A percentile compares a stretch with the other conserved stretches of the same genome.
Conservation (phyloP, 2,329 filamentous ascomycete species). For the Beauveria varroae region DNA sequence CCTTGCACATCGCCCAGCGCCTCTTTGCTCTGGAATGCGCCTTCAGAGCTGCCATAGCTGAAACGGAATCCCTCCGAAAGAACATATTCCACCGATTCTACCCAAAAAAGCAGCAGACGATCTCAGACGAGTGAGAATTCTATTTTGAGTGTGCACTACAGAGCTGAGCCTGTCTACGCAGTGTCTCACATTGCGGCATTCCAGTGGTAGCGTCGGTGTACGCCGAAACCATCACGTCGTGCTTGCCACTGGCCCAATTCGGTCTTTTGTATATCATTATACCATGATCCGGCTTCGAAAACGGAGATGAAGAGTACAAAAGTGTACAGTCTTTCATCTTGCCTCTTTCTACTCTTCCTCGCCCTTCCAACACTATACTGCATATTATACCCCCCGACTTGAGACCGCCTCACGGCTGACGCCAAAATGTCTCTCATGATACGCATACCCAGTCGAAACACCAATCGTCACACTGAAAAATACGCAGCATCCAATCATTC, state of each 20-base stretch:
- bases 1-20: not conserved
- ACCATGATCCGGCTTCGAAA: not conserved
- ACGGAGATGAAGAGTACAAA: no score
- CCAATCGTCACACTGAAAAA: not conserved
- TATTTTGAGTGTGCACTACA: not conserved
- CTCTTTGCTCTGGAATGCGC: not conserved
- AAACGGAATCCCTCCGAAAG: not conserved
- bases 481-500: not conserved
- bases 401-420: not conserved
- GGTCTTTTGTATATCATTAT: not conserved
- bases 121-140: not conserved
- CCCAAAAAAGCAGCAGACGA: not conserved
- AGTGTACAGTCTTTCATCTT: no score
- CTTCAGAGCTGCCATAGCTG: not conserved
- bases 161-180: not conserved
- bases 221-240: not conserved
- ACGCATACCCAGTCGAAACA: not conserved
- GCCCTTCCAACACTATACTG: not conserved
- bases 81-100: not conserved
- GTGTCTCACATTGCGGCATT: slow-evolving; percentile 1
- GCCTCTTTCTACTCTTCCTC: not conserved
- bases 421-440: slow-evolving; percentile 9
- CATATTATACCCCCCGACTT: not conserved
- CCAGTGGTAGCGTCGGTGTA: not conserved
- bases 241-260: not conserved